Evolutionary conservation across 805 yeast genomes (phyloP).

Genomic region (Candida coleopterorum): DNA sequence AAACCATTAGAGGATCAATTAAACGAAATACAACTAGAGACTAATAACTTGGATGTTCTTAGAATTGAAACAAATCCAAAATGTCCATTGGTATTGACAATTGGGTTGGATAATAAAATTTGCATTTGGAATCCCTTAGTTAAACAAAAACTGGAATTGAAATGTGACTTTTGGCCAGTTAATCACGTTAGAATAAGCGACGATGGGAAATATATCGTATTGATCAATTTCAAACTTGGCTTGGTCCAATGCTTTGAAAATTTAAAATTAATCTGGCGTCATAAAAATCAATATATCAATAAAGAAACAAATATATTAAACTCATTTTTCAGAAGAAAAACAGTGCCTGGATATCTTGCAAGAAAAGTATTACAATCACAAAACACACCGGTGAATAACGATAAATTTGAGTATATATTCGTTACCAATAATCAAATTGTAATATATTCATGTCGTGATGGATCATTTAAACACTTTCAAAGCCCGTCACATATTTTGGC

Average conservation of each 20-base stretch:
- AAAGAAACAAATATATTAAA: constrained; percentile 42
- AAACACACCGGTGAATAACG: constrained; percentile 19
- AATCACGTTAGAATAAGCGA: constrained; percentile 52
- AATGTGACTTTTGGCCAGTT: constrained; percentile 55
- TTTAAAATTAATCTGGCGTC: constrained; percentile 32
- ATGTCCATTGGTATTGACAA: constrained; percentile 60
- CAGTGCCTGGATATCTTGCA: constrained; percentile 43
- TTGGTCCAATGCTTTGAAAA: constrained; percentile 60
- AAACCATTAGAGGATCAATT: constrained; percentile 12
- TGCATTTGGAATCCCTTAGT: constrained; percentile 67
- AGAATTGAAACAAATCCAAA: constrained; percentile 56
- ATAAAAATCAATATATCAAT: constrained; percentile 8
- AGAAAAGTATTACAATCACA: constrained; percentile 25
- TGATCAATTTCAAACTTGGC: constrained; percentile 48
- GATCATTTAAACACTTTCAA: constrained; percentile 30
- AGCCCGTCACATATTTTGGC: constrained; percentile 32
- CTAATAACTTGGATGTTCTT: constrained; percentile 62
- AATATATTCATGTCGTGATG: constrained; percentile 47
- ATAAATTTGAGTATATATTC: constrained; percentile 46
- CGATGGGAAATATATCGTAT: constrained; percentile 54
- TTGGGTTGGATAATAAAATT: constrained; percentile 70
- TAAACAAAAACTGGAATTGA: constrained; percentile 15
- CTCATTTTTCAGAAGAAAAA: constrained; percentile 55
- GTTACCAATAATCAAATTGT: constrained; percentile 43
- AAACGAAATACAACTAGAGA: constrained; percentile 30